Base-by-base conservation (phyloP, 352 stramenopile species). In the Pythium utonaiense region DNA sequence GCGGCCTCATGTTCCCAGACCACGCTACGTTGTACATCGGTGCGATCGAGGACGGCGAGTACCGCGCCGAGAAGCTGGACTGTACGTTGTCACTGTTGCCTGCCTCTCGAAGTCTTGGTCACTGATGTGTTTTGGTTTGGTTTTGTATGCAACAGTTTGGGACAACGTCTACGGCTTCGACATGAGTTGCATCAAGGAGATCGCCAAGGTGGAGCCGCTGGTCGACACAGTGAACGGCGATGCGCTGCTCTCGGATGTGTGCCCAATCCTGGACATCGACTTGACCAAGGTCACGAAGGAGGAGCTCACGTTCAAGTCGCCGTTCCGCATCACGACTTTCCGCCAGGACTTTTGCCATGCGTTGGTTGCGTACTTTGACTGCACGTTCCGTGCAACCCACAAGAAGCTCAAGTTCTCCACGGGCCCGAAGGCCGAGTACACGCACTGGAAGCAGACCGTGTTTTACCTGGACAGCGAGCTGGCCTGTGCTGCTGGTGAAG, bases 401-500 rank as follows among this genome's bases (percentile, higher is more conserved):
- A 98, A 97, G 74, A 95, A 97, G 41, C 83, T 99, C 31, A 83
- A 76, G 31, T 99, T 99, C 75, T 98, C 91, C 4, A 99, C 97
- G 6, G 90, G 84, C n/a, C 83, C 88, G 3, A 84, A 90, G 56
- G 87, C 83, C 40, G 84, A 96, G 60, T 98, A 99, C 75, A 99
- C 97, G 44, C 97, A 99, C 80, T 99, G 97, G 97, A 99, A 99
- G 74, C 97, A 99, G 74, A 98, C 95, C 14, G 89, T 98, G 17
- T 98, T 99, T 64, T 99, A 98, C 71, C 73, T 98, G 7, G 77
- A 92, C 27, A 79, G 88, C 27, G 82, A 95, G 47, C 69, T 98
- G 24, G 82, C 83, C 21, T 92, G 91, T 59, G 80, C 74, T 47
- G 69, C 78, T 3, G 94, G 92, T 13, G 94, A 98, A 54, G 65